A percentile compares a stretch with the other conserved stretches of the same genome.
Conservation (phyloP, 768 basidiomycete species). For the Rhodocollybia butyracea region DNA sequence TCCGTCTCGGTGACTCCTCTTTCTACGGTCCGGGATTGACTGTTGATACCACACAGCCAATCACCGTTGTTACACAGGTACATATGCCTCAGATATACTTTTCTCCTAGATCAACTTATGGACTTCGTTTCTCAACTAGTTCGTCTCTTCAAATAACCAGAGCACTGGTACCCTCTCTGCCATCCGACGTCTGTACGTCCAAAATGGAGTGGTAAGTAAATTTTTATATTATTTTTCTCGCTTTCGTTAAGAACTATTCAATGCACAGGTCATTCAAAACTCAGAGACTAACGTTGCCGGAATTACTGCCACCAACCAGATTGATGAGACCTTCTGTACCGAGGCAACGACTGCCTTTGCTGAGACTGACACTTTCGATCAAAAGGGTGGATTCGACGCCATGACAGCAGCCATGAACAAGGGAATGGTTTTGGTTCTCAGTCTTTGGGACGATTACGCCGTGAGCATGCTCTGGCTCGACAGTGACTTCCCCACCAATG, state of each 20-base stretch:
- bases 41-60: constrained; percentile 34
- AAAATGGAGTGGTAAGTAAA: constrained; percentile 38
- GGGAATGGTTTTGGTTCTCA: constrained; percentile 33
- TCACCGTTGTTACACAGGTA: constrained; percentile 46
- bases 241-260: too few species aligned
- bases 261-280: constrained; percentile 43
- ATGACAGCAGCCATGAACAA: constrained; percentile 20
- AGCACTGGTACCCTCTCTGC: constrained; percentile 35
- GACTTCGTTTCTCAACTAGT: too few species aligned
- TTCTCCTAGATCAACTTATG: too few species aligned
- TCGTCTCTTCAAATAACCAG: constrained; percentile 37
- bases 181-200: constrained; percentile 43
- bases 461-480: constrained; percentile 60
- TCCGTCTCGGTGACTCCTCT: constrained; percentile 35
- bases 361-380: constrained; percentile 32
- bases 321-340: constrained; percentile 38
- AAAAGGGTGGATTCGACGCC: constrained; percentile 27
- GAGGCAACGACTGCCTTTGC: constrained; percentile 28
- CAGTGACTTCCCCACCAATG: constrained; percentile 39
- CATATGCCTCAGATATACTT: too few species aligned
- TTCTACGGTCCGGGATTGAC: constrained; percentile 36
- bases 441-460: constrained; percentile 51
- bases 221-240: too few species aligned
- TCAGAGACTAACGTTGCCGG: constrained; percentile 33
- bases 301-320: constrained; percentile 27